These are phyloP conservation scores for Prasinococcaceae sp. DNA, from an alignment of 139 green algal genomes.

Conservation along the genomic window DNA sequence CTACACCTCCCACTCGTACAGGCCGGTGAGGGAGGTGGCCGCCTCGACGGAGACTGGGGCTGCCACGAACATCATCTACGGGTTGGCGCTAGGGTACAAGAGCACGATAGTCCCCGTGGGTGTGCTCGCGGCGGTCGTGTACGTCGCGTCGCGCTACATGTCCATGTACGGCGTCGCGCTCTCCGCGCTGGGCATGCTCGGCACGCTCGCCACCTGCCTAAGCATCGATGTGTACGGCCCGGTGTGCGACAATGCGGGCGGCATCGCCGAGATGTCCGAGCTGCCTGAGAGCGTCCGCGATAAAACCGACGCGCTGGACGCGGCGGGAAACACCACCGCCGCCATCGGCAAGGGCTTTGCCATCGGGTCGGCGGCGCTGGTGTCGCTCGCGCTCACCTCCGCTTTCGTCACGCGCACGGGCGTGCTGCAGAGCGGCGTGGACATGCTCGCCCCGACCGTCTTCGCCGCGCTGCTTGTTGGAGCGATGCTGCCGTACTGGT, in stretches of 20 bases:
- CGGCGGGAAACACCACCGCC: slow-evolving; percentile 92
- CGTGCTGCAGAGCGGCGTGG: slow-evolving; percentile 62
- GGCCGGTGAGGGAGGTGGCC: slow-evolving; percentile 58
- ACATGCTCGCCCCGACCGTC: slow-evolving; percentile 71
- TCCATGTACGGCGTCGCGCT: slow-evolving; percentile 89
- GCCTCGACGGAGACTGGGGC: slow-evolving; percentile 80
- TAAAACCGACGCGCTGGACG: slow-evolving; percentile 84
- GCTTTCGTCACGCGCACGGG: slow-evolving; percentile 72
- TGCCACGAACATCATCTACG: slow-evolving; percentile 94
- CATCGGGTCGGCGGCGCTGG: slow-evolving; percentile 86
- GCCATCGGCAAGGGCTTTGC: slow-evolving; percentile 96
- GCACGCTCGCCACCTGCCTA: slow-evolving; percentile 73
- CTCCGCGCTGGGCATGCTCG: slow-evolving; percentile 85
- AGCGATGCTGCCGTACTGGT: slow-evolving; percentile 96
- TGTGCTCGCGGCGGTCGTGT: slow-evolving; percentile 72
- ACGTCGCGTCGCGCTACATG: slow-evolving; percentile 52
- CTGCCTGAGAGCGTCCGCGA: slow-evolving; percentile 89
- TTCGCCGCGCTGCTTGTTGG: slow-evolving; percentile 64
- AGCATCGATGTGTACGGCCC: slow-evolving; percentile 90
- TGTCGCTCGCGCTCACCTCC: slow-evolving; percentile 87
- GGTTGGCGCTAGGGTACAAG: slow-evolving; percentile 91
- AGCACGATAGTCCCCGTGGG: slow-evolving; percentile 74
- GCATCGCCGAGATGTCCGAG: slow-evolving; percentile 92
- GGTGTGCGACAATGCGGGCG: slow-evolving; percentile 88
- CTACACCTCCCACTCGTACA: slow-evolving; percentile 85